These are phyloP conservation scores for Malus fusca DNA, from an alignment of 306 rosid species.

Conservation along the genomic window DNA sequence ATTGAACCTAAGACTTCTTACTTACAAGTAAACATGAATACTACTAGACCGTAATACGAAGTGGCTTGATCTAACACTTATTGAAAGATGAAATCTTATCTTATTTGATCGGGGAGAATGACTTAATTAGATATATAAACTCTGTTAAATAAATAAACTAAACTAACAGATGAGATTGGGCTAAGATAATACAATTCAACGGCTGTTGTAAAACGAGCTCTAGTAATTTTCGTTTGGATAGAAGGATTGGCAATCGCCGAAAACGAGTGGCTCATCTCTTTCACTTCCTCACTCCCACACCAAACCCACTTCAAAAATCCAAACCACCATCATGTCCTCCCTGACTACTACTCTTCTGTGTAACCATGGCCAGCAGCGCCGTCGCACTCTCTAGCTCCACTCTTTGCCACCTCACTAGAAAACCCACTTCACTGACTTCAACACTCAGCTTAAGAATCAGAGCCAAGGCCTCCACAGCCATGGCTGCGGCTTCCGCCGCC, in stretches of 20 bases:
- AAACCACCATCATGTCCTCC: slow-evolving; percentile 8
- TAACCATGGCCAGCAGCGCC: slow-evolving; percentile 35
- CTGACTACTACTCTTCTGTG: neutral
- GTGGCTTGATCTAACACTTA: too few relatives aligned
- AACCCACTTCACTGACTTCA: slow-evolving; percentile 1
- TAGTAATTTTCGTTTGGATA: neutral
- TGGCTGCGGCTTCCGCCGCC: slow-evolving; percentile 24
- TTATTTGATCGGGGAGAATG: too few relatives aligned
- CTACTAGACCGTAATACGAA: too few relatives aligned
- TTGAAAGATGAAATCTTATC: too few relatives aligned
- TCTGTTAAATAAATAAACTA: too few relatives aligned
- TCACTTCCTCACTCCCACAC: neutral
- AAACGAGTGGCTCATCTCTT: slow-evolving; percentile 18
- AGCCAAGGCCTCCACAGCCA: slow-evolving; percentile 18
- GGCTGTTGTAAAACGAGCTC: too few relatives aligned
- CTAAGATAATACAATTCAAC: too few relatives aligned
- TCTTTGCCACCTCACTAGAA: slow-evolving; percentile 11
- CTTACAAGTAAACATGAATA: too few relatives aligned
- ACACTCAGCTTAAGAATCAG: slow-evolving; percentile 7
- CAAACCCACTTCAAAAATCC: neutral
- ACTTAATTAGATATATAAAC: too few relatives aligned
- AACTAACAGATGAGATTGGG: too few relatives aligned
- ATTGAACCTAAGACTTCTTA: fast-evolving
- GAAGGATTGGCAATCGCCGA: neutral
- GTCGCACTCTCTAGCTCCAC: slow-evolving; percentile 31